Percentiles rank a stretch among this genome's conserved stretches.
Evolutionary conservation across 129 eudicot species (phyloP).

Genomic region (Cynara cardunculus): DNA sequence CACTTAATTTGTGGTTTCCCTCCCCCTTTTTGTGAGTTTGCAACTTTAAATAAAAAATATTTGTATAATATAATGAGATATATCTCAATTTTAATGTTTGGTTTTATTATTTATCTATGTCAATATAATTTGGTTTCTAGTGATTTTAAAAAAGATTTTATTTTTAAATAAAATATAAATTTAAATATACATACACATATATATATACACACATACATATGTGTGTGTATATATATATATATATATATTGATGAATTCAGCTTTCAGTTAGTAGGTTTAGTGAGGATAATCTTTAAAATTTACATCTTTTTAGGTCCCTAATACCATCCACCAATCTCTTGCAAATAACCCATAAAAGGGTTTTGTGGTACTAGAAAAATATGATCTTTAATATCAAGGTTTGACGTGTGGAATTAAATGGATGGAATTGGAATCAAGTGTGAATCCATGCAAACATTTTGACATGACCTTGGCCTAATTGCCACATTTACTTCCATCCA

Average conservation of each 20-base stretch:
- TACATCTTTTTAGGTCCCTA: slow-evolving; percentile 22
- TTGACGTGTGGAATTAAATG: slow-evolving; percentile 24
- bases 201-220: not conserved
- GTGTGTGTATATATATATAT: not conserved
- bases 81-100: too few species aligned
- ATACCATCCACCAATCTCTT: slow-evolving; percentile 21
- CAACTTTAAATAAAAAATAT: slow-evolving; percentile 16
- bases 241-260: slow-evolving; percentile 11
- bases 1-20: slow-evolving; percentile 13
- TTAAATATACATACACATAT: too few species aligned
- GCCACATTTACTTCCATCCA: not conserved
- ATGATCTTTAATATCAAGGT: slow-evolving; percentile 4
- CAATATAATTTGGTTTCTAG: too few species aligned
- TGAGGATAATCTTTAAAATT: slow-evolving; percentile 30
- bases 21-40: slow-evolving; percentile 19
- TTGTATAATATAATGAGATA: too few species aligned
- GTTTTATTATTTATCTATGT: too few species aligned
- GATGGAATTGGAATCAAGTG: slow-evolving; percentile 13
- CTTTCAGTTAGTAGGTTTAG: slow-evolving; percentile 16
- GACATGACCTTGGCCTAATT: slow-evolving; percentile 20
- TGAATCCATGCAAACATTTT: slow-evolving; percentile 15
- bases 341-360: slow-evolving; percentile 5
- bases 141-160: too few species aligned
- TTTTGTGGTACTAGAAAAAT: slow-evolving; percentile 3
- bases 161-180: too few species aligned